Evolutionary conservation across 305 asterid genomes (phyloP).

Genomic region (Coffea humblotiana): DNA sequence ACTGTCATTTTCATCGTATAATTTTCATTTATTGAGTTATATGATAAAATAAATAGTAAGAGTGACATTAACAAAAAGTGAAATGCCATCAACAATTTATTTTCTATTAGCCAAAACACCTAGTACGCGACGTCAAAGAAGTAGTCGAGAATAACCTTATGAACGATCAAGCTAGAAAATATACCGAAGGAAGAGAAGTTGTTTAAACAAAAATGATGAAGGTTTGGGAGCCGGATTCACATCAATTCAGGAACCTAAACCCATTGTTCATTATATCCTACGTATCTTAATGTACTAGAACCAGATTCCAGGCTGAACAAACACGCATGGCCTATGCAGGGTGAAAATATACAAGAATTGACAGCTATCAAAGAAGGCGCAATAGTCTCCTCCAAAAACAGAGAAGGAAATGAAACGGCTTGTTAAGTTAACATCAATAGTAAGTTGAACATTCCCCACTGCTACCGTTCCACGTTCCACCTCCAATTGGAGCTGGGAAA

Average conservation of each 20-base stretch:
- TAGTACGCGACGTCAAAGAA: no score
- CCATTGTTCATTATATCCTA: neutral
- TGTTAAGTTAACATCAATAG: neutral
- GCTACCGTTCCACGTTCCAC: conserved; percentile 9
- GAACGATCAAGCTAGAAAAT: no score
- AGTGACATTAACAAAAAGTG: no score
- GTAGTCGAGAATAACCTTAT: no score
- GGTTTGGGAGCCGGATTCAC: neutral
- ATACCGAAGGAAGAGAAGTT: no score
- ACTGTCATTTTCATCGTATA: no score
- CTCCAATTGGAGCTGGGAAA: conserved; percentile 16
- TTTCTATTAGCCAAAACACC: no score
- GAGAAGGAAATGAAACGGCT: neutral
- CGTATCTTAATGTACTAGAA: neutral
- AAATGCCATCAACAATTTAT: no score
- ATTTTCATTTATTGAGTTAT: no score
- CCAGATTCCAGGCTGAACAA: neutral
- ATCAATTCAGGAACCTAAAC: neutral
- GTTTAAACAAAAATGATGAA: no score
- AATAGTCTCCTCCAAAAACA: neutral
- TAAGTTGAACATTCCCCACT: conserved; percentile 5
- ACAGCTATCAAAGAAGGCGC: neutral
- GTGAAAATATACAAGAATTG: neutral
- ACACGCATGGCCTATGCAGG: neutral
- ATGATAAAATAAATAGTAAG: no score